Evolutionary conservation across 2,329 filamentous ascomycete genomes (phyloP), one percentile per base, ranked within the genome.

Genomic region (Monilinia polystroma): DNA sequence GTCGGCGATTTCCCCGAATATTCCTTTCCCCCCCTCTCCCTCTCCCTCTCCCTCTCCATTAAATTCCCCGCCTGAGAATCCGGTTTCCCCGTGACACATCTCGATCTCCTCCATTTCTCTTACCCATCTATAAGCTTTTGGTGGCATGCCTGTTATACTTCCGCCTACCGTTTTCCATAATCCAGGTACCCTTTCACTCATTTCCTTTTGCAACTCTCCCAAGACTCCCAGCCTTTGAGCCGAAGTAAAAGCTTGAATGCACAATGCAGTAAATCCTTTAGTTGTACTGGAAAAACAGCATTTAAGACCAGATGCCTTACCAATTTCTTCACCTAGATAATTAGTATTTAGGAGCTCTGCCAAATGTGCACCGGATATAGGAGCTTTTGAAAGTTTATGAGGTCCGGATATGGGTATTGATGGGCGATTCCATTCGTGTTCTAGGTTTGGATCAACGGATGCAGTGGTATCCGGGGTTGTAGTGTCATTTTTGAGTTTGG

Each of bases 81-180:
- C 88, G 0, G 87, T 89, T 64, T 89, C 87, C 53, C 85, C 83
- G 75, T 91, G 88, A 4, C 88, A 90, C 67, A 83, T 79, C 4
- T 84, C 85, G 73, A 93, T 92, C 80, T 93, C 87, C 72, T 87
- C 83, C 90, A 93, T 92, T 80, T 93, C 90, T 45, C 82, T 80
- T 0, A 91, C 87, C 90, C 90, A 93, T 14, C 90, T 81, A 76
- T 92, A 92, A 23, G 90, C 90, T 78, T 93, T 93, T 10, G 87
- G 85, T 32, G 89, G 82, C 84, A 92, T 68, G 85, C 82, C 79
- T 4, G 83, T 79, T 11, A 91, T 79, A 2, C 82, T 79, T 43
- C 75, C 79, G 72, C 85, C 82, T 0, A 82, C 85, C 60, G 77
- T 74, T 35, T 78, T 75, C 18, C 81, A 80, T 47, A 80, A 77